Percentiles rank a stretch among this genome's conserved stretches.
These are phyloP conservation scores for Favolaschia claudopus DNA, from an alignment of 768 basidiomycete genomes.

Conservation along the genomic window DNA sequence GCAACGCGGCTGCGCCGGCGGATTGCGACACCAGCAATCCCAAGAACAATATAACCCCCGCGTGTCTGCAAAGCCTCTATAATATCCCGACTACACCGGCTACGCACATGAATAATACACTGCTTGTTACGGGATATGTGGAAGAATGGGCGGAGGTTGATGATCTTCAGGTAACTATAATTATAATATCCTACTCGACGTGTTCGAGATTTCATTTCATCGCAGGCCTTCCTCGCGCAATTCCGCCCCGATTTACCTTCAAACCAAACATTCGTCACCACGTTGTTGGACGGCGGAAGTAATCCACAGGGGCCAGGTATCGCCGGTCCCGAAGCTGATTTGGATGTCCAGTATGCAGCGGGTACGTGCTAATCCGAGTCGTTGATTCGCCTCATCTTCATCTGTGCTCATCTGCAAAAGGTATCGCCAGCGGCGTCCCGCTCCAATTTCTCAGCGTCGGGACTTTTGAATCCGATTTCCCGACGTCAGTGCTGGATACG, in stretches of 20 bases:
- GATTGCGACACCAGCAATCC: slow-evolving; percentile 16
- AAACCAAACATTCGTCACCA: slow-evolving; percentile 22
- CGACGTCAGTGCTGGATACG: slow-evolving; percentile 41
- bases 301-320: slow-evolving; percentile 19
- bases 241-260: slow-evolving; percentile 22
- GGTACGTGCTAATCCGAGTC: slow-evolving; percentile 30
- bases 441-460: slow-evolving; percentile 48
- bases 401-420: slow-evolving; percentile 58
- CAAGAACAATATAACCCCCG: slow-evolving; percentile 27
- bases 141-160: slow-evolving; percentile 28
- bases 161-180: slow-evolving; percentile 27
- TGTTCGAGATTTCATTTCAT: too few relatives aligned
- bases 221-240: slow-evolving; percentile 11
- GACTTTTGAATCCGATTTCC: slow-evolving; percentile 44
- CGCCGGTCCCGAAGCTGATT: slow-evolving; percentile 22
- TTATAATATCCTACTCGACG: too few relatives aligned
- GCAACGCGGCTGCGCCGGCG: slow-evolving; percentile 18
- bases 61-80: slow-evolving; percentile 33
- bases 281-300: slow-evolving; percentile 22
- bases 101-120: slow-evolving; percentile 24
- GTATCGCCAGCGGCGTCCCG: slow-evolving; percentile 37
- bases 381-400: slow-evolving; percentile 46
- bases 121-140: slow-evolving; percentile 29
- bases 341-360: slow-evolving; percentile 15
- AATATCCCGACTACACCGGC: slow-evolving; percentile 31